Evolutionary conservation across 2,329 filamentous ascomycete genomes (phyloP).

Genomic region (Cryphonectria naterciae): DNA sequence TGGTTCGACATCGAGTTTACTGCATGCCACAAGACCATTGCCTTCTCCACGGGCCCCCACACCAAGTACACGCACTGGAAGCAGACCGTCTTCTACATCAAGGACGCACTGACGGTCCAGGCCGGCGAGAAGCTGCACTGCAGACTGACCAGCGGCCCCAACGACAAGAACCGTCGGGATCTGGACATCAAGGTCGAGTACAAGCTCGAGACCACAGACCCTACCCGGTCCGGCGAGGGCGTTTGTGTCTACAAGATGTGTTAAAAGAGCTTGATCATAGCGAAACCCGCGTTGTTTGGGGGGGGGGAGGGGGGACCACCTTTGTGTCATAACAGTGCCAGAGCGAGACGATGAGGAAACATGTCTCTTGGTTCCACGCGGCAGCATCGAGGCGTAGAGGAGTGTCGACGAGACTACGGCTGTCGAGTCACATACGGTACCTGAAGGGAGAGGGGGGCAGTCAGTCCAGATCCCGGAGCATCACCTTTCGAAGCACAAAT

Average conservation of each 20-base stretch:
- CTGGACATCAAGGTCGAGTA: conserved; percentile 90
- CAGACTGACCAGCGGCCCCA: conserved; percentile 80
- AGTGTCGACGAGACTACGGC: neutral
- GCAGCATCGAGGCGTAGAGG: neutral
- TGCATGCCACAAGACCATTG: conserved; percentile 96
- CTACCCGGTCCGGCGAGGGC: conserved; percentile 69
- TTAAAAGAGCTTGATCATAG: conserved; percentile 41
- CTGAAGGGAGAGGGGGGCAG: neutral
- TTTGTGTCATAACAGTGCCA: neutral
- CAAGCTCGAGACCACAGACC: conserved; percentile 76
- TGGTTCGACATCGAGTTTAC: conserved; percentile 99
- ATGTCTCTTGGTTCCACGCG: neutral
- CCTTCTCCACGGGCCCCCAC: conserved; percentile 95
- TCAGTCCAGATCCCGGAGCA: neutral
- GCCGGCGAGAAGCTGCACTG: conserved; percentile 80
- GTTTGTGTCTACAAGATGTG: conserved; percentile 81
- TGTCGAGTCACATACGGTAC: neutral
- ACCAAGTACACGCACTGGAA: conserved; percentile 99
- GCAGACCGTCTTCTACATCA: conserved; percentile 98
- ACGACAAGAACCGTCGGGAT: conserved; percentile 91
- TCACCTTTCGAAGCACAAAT: neutral
- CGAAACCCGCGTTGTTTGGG: no score
- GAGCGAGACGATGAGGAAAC: neutral
- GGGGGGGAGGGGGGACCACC: neutral
- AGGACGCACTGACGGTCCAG: conserved; percentile 90